Evolutionary conservation across 2,329 filamentous ascomycete genomes (phyloP).

Genomic region (Exophiala sp.): DNA sequence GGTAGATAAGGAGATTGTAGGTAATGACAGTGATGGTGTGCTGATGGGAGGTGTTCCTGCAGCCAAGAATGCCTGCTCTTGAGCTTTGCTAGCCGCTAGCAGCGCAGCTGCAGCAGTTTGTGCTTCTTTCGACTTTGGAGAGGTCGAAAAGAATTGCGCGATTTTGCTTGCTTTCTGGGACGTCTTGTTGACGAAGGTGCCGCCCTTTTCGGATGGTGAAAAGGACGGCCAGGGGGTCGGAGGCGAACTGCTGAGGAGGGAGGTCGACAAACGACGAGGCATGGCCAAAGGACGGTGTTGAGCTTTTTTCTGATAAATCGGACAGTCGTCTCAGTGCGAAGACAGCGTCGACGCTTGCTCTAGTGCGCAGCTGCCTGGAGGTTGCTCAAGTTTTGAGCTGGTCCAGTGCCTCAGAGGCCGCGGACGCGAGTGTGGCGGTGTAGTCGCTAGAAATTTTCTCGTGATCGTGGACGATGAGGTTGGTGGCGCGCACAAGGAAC

Average conservation of each 20-base stretch:
- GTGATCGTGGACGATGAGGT: background rate
- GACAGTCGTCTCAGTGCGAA: conserved; percentile 1
- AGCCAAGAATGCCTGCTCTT: conserved; percentile 60
- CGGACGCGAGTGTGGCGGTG: conserved; percentile 18
- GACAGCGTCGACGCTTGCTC: background rate
- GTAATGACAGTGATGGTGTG: conserved; percentile 71
- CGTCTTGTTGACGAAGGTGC: conserved; percentile 45
- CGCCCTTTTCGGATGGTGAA: conserved; percentile 51
- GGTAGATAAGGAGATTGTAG: conserved; percentile 87
- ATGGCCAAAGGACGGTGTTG: conserved; percentile 43
- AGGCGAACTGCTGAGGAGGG: conserved; percentile 54
- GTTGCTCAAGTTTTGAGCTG: background rate
- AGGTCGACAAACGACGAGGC: conserved; percentile 61
- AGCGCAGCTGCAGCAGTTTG: conserved; percentile 55
- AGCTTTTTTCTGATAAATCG: background rate
- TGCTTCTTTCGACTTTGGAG: conserved; percentile 67
- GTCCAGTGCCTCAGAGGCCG: conserved; percentile 1
- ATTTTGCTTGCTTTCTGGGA: conserved; percentile 69
- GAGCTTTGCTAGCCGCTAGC: conserved; percentile 62
- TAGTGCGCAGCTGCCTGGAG: conserved; percentile 2
- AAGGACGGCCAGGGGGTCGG: conserved; percentile 47
- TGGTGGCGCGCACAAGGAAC: background rate
- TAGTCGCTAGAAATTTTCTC: conserved; percentile 5
- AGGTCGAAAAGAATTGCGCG: conserved; percentile 76
- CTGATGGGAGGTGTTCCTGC: conserved; percentile 61